Evolutionary conservation across 2,329 filamentous ascomycete genomes (phyloP).

Genomic region (Fusarium longipes): DNA sequence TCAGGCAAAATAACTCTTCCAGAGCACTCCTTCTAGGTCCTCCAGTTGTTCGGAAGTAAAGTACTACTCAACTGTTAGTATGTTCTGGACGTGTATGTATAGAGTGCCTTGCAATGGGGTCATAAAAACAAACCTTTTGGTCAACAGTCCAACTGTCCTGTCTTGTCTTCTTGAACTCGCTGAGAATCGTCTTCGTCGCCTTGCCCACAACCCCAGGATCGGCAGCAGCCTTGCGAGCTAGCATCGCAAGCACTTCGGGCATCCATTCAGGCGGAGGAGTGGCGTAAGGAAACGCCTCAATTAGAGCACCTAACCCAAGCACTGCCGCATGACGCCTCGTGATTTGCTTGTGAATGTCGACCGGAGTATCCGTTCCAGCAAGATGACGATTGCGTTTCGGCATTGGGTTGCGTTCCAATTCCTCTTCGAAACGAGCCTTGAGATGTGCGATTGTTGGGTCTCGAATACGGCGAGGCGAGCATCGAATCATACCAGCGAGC

Average conservation of each 20-base stretch:
- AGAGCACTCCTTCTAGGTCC: conserved; percentile 93
- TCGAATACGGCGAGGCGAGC: conserved; percentile 84
- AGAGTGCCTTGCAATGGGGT: neutral
- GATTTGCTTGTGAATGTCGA: conserved; percentile 79
- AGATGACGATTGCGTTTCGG: conserved; percentile 74
- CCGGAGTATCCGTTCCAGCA: conserved; percentile 74
- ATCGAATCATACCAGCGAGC: conserved; percentile 96
- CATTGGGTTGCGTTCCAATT: conserved; percentile 85
- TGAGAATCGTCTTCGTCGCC: conserved; percentile 91
- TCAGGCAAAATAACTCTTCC: conserved; percentile 99
- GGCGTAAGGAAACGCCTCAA: conserved; percentile 96
- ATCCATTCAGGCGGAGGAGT: conserved; percentile 94
- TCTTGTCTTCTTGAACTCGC: conserved; percentile 99
- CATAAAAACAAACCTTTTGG: conserved; percentile 79
- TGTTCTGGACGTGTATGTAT: neutral
- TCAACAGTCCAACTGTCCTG: conserved; percentile 99
- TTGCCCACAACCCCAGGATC: conserved; percentile 95
- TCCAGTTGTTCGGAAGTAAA: conserved; percentile 94
- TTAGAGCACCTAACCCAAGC: conserved; percentile 86
- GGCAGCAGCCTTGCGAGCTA: conserved; percentile 86
- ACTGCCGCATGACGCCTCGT: conserved; percentile 90
- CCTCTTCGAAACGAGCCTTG: conserved; percentile 80
- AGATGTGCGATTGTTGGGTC: conserved; percentile 80
- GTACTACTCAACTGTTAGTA: conserved; percentile 62
- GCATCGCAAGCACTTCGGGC: conserved; percentile 86